These are phyloP conservation scores for Cubamyces lactineus DNA, from an alignment of 768 basidiomycete genomes.

Conservation along the genomic window DNA sequence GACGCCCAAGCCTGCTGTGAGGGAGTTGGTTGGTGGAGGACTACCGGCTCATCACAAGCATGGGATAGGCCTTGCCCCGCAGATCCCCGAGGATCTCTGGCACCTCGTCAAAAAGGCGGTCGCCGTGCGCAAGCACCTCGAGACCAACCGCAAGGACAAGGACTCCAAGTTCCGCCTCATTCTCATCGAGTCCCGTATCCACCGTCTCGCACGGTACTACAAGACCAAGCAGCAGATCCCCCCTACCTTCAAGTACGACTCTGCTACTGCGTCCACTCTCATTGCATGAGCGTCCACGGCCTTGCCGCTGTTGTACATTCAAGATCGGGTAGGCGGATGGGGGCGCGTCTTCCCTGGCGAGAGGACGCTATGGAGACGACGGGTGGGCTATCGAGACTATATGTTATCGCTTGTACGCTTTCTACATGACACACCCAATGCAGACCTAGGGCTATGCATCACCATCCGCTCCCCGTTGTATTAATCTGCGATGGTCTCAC, in stretches of 20 bases:
- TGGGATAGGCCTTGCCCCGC: constrained; percentile 87
- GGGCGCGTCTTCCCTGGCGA: constrained; percentile 1
- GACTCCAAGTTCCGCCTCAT: constrained; percentile 97
- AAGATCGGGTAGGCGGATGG: constrained; percentile 11
- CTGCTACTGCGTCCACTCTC: constrained; percentile 90
- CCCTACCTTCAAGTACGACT: constrained; percentile 98
- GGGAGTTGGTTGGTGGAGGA: constrained; percentile 8
- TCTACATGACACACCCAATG: constrained; percentile 31
- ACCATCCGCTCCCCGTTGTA: constrained; percentile 1
- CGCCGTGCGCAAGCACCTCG: constrained; percentile 97
- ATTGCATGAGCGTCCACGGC: constrained; percentile 58
- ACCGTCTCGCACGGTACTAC: constrained; percentile 97
- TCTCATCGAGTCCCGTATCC: constrained; percentile 98
- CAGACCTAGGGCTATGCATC: constrained; percentile 31
- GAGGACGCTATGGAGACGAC: constrained; percentile 19
- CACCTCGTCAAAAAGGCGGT: constrained; percentile 99
- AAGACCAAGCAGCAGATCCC: constrained; percentile 98
- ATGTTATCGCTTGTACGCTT: constrained; percentile 31
- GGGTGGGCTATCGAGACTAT: constrained; percentile 23
- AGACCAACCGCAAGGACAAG: constrained; percentile 98
- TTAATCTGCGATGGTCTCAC: not conserved
- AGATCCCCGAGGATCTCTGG: constrained; percentile 99
- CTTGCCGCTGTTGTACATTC: constrained; percentile 13
- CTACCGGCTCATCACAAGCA: constrained; percentile 33
- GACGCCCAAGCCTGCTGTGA: constrained; percentile 21